phyloP scores from a whole-genome alignment of 2,329 filamentous ascomycete species.

The Fusarium bulbicola region DNA sequence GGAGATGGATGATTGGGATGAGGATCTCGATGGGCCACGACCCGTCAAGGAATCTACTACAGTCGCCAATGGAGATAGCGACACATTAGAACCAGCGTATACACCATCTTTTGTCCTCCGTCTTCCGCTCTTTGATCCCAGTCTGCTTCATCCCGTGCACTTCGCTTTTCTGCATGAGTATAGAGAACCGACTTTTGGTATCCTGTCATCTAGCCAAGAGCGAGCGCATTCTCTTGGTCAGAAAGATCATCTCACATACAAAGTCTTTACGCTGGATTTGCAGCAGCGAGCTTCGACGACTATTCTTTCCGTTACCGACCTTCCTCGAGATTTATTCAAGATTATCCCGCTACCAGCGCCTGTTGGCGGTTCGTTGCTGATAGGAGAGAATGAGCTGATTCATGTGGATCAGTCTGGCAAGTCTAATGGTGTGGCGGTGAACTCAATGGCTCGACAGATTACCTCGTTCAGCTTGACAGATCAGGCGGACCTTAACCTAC shows the following conservation, averaged over 20 bases:
- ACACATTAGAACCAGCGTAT: conserved; percentile 73
- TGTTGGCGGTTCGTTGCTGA: conserved; percentile 85
- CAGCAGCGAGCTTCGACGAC: conserved; percentile 94
- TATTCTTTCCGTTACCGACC: conserved; percentile 82
- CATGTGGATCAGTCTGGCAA: conserved; percentile 97
- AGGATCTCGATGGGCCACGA: conserved; percentile 77
- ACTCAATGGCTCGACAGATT: conserved; percentile 83
- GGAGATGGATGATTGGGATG: conserved; percentile 91
- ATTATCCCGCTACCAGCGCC: conserved; percentile 86
- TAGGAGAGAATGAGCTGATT: conserved; percentile 90
- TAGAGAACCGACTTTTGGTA: conserved; percentile 95
- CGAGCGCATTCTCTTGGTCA: conserved; percentile 82
- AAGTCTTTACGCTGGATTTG: conserved; percentile 93
- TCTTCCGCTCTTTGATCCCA: conserved; percentile 86
- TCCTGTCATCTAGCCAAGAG: conserved; percentile 80
- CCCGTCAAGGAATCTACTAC: conserved; percentile 57
- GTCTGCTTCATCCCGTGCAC: conserved; percentile 87
- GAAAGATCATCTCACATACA: conserved; percentile 88
- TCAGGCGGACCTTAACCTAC: conserved; percentile 81
- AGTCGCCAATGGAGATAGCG: conserved; percentile 48
- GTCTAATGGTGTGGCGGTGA: conserved; percentile 90
- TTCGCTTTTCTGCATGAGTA: conserved; percentile 96
- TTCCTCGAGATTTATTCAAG: conserved; percentile 87
- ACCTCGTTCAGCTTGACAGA: conserved; percentile 88
- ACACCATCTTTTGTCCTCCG: conserved; percentile 92